Evolutionary conservation across 2,329 filamentous ascomycete genomes (phyloP).

Genomic region (Trichoderma sp.): DNA sequence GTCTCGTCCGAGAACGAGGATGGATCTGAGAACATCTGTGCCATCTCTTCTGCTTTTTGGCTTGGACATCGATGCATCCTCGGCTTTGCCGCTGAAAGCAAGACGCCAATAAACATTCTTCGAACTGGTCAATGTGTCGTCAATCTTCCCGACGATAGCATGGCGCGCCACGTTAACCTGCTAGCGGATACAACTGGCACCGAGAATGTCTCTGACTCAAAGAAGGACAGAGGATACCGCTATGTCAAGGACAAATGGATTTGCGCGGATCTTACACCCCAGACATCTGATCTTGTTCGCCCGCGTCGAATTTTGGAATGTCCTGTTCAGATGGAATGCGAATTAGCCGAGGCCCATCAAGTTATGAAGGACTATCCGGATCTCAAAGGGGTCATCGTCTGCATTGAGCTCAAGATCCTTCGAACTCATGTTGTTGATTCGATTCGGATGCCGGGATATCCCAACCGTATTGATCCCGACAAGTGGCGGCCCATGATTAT

Average conservation of each 20-base stretch:
- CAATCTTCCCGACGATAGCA: slow-evolving; percentile 41
- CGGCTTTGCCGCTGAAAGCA: slow-evolving; percentile 38
- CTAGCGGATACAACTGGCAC: slow-evolving; percentile 42
- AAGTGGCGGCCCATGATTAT: slow-evolving; percentile 47
- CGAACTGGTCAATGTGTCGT: slow-evolving; percentile 46
- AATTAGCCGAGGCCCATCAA: slow-evolving; percentile 36
- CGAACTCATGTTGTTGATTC: slow-evolving; percentile 37
- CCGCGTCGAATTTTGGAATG: slow-evolving; percentile 42
- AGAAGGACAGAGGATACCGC: slow-evolving; percentile 35
- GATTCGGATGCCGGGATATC: slow-evolving; percentile 38
- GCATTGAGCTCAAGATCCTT: slow-evolving; percentile 41
- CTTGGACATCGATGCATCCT: slow-evolving; percentile 46
- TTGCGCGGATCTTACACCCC: slow-evolving; percentile 36
- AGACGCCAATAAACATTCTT: slow-evolving; percentile 44
- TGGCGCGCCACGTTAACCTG: slow-evolving; percentile 39
- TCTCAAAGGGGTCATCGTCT: slow-evolving; percentile 32
- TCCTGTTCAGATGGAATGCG: slow-evolving; percentile 46
- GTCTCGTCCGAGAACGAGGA: slow-evolving; percentile 44
- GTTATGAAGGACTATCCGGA: slow-evolving; percentile 37
- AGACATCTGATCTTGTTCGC: slow-evolving; percentile 36
- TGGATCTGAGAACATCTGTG: slow-evolving; percentile 42
- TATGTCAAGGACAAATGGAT: slow-evolving; percentile 44
- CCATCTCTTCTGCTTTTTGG: slow-evolving; percentile 49
- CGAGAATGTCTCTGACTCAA: slow-evolving; percentile 31
- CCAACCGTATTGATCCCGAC: slow-evolving; percentile 45